A percentile compares a stretch with the other conserved stretches of the same genome.
Conservation (phyloP, 257 asterid genomes). For the Buddleja alternifolia region DNA sequence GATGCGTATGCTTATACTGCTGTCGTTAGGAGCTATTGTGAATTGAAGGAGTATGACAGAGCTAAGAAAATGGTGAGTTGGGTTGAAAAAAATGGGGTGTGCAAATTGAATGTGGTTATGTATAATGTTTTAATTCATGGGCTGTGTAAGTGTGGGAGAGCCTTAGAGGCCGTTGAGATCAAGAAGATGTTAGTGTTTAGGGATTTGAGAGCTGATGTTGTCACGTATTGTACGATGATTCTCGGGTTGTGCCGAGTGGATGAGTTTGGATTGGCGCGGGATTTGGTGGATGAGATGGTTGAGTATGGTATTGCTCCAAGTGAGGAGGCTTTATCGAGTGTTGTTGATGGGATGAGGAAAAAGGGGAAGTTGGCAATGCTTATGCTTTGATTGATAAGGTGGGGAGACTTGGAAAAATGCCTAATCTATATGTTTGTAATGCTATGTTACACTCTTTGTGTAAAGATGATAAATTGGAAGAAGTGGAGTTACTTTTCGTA, state of each 20-base stretch:
- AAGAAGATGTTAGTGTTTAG: conserved; percentile 52
- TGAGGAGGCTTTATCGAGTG: conserved; percentile 74
- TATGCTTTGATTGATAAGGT: conserved; percentile 61
- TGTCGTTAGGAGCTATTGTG: conserved; percentile 76
- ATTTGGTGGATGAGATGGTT: conserved; percentile 74
- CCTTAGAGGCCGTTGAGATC: conserved; percentile 66
- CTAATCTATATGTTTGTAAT: conserved; percentile 77
- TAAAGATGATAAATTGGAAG: conserved; percentile 59
- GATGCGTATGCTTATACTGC: conserved; percentile 68
- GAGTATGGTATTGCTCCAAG: conserved; percentile 65
- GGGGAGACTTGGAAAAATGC: conserved; percentile 56
- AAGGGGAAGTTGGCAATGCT: conserved; percentile 54
- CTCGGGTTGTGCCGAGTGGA: conserved; percentile 63
- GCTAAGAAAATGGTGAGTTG: conserved; percentile 62
- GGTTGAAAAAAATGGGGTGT: conserved; percentile 53
- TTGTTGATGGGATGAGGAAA: conserved; percentile 83
- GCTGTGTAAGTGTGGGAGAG: conserved; percentile 71
- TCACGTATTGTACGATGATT: conserved; percentile 72
- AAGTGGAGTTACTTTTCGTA: conserved; percentile 55
- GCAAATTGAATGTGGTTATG: conserved; percentile 58
- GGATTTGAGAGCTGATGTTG: conserved; percentile 66
- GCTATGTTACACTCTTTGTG: conserved; percentile 70
- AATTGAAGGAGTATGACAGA: conserved; percentile 56
- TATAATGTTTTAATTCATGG: conserved; percentile 88
- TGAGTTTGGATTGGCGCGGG: conserved; percentile 56